Conservation (phyloP, 164 flowering plant species). For the Stephania cephalantha region DNA sequence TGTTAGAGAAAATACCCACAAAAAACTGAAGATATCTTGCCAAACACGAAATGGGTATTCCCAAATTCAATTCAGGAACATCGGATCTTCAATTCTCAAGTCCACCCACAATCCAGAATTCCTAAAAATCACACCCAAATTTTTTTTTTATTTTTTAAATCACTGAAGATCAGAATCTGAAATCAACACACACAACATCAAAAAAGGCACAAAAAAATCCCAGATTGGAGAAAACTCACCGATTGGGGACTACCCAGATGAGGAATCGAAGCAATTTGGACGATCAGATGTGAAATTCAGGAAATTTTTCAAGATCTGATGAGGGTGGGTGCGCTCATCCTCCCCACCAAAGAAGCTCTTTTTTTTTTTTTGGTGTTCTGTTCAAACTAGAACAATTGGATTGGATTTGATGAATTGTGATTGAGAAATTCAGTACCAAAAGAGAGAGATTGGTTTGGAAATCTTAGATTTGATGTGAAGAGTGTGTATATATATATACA, state of each 20-base stretch:
- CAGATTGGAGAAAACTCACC: constrained; percentile 13
- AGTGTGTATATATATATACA: constrained; percentile 15
- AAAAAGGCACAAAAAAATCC: constrained; percentile 10
- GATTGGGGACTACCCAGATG: constrained; percentile 23
- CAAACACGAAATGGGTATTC: constrained; percentile 23
- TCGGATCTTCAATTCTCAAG: constrained; percentile 31
- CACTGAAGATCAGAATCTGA: constrained; percentile 7
- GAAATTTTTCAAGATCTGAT: constrained; percentile 46
- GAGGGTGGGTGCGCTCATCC: constrained; percentile 45
- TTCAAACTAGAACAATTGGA: constrained; percentile 16
- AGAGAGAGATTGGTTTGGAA: constrained; percentile 15
- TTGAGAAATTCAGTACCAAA: constrained; percentile 13
- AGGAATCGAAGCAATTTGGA: constrained; percentile 10
- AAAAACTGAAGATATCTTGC: constrained; percentile 9
- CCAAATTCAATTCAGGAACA: constrained; percentile 41
- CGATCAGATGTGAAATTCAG: constrained; percentile 2
- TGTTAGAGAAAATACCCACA: constrained; percentile 10
- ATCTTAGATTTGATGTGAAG: constrained; percentile 17
- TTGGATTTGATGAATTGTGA: constrained; percentile 7
- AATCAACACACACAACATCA: constrained; percentile 17
- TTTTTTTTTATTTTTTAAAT: no score
- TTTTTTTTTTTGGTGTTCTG: constrained; percentile 21
- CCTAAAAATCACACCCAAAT: constrained; percentile 17
- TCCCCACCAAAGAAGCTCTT: constrained; percentile 32
- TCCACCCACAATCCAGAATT: constrained; percentile 20